Evolutionary conservation across 2,329 filamentous ascomycete genomes (phyloP).

Genomic region (Ophiostoma piceae): DNA sequence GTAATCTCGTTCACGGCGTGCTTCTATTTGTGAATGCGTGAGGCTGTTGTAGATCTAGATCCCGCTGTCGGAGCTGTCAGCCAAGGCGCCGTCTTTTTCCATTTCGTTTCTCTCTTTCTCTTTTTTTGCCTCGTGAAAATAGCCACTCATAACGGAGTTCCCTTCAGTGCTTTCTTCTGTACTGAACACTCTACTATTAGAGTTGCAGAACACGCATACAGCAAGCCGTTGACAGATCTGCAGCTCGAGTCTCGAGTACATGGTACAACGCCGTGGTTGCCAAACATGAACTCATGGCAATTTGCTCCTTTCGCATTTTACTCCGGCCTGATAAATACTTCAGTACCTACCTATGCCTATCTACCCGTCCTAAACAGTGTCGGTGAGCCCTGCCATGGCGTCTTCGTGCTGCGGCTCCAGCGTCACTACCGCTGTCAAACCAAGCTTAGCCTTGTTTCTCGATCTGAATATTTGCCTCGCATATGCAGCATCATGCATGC

Average conservation of each 20-base stretch:
- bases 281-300: neutral
- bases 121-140: neutral
- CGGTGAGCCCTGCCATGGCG: neutral
- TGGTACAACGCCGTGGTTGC: neutral
- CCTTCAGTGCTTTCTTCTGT: neutral
- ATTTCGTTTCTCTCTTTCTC: neutral
- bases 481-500: constrained; percentile 4
- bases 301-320: neutral
- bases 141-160: neutral
- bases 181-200: neutral
- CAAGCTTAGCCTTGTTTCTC: neutral
- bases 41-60: neutral
- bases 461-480: neutral
- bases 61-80: constrained; percentile 5
- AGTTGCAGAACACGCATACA: neutral
- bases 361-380: neutral
- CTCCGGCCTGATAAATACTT: neutral
- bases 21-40: neutral
- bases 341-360: neutral
- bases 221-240: neutral
- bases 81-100: neutral
- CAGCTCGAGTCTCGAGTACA: neutral
- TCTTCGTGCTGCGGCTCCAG: neutral
- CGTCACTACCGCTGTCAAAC: neutral
- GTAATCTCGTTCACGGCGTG: neutral